Conservation (phyloP, 192 early-diverging fungal species). For the Phycomyces blakesleeanus region DNA sequence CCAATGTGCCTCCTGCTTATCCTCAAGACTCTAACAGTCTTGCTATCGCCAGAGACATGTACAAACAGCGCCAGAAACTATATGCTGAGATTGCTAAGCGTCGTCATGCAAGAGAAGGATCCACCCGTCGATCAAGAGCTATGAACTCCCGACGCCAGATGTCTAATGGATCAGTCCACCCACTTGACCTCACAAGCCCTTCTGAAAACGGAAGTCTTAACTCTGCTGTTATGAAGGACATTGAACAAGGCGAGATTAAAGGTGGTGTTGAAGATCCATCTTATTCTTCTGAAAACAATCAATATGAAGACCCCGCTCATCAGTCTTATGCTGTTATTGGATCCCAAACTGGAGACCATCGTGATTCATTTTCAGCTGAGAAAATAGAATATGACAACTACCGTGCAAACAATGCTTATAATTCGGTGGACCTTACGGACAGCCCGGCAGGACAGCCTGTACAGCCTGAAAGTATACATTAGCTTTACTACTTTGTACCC, state of each 20-base stretch:
- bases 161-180: not conserved
- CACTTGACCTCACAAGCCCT: conserved; percentile 6
- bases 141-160: not conserved
- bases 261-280: not conserved
- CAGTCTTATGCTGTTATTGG: not conserved
- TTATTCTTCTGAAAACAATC: not conserved
- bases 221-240: not conserved
- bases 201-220: not conserved
- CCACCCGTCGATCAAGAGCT: not conserved
- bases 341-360: not conserved
- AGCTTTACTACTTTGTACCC: no score
- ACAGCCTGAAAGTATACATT: no score
- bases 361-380: not conserved
- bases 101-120: not conserved
- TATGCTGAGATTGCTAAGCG: conserved; percentile 24
- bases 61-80: conserved; percentile 16
- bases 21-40: not conserved
- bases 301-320: not conserved
- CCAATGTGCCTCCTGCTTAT: not conserved
- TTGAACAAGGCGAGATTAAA: not conserved
- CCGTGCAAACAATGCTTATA: not conserved
- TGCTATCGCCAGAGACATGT: conserved; percentile 6
- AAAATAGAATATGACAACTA: conserved; percentile 17
- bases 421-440: no score
- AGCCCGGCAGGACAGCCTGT: no score